Percentiles rank a stretch among this genome's conserved stretches.
These are phyloP conservation scores for Cytospora mali DNA, from an alignment of 2,329 filamentous ascomycete genomes.

Conservation along the genomic window DNA sequence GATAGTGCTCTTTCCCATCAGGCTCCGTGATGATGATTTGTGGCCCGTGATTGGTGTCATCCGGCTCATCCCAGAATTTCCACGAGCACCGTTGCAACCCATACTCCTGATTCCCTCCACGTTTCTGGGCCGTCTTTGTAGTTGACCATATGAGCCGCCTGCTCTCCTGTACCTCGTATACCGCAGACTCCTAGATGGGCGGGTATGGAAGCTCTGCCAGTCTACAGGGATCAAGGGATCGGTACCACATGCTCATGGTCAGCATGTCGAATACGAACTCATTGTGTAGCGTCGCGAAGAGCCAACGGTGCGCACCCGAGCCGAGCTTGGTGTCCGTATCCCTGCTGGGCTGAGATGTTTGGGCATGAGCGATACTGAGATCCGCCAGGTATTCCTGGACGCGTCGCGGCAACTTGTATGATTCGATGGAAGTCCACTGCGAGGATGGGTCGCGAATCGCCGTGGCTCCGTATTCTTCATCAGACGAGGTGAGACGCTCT, in stretches of 20 bases:
- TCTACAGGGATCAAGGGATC: neutral
- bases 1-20: constrained; percentile 10
- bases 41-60: constrained; percentile 20
- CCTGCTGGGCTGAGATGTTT: neutral
- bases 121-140: neutral
- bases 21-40: constrained; percentile 24
- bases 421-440: constrained; percentile 5
- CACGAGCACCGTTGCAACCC: constrained; percentile 12
- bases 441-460: neutral
- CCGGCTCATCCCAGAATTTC: constrained; percentile 17
- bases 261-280: constrained; percentile 18
- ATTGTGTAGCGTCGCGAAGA: constrained; percentile 13
- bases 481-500: neutral
- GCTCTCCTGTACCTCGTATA: neutral
- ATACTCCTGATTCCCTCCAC: neutral
- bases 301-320: constrained; percentile 18
- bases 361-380: constrained; percentile 2
- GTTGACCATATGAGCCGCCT: neutral
- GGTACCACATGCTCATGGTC: constrained; percentile 13
- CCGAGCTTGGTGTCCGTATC: neutral
- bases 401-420: neutral
- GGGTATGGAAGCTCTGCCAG: neutral
- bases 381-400: constrained; percentile 16
- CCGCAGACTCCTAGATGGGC: constrained; percentile 11
- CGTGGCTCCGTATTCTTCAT: constrained; percentile 5